These are phyloP conservation scores for Themeda triandra DNA, from an alignment of 176 grass and related monocot species.

Conservation along the genomic window DNA sequence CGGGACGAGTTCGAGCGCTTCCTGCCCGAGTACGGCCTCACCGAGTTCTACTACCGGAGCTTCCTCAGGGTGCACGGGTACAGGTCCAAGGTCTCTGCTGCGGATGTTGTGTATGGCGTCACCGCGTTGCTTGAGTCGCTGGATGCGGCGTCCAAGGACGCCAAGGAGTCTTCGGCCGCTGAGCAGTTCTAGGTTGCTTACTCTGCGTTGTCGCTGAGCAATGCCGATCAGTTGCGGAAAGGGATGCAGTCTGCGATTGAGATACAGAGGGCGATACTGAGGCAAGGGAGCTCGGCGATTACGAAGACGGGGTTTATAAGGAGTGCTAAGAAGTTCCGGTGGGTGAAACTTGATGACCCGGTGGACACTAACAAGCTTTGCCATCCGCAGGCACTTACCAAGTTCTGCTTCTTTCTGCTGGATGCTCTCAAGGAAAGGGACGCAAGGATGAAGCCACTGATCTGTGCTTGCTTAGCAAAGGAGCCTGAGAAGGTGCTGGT, in stretches of 20 bases:
- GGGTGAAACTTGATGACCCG: constrained; percentile 84
- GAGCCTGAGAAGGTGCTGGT: constrained; percentile 65
- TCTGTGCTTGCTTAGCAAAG: constrained; percentile 65
- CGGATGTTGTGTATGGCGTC: constrained; percentile 86
- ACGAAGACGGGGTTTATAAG: constrained; percentile 81
- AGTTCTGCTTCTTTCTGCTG: constrained; percentile 87
- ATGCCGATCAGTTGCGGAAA: constrained; percentile 64
- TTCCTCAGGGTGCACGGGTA: constrained; percentile 85
- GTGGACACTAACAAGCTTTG: constrained; percentile 60
- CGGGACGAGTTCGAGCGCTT: constrained; percentile 78
- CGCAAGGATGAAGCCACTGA: constrained; percentile 75
- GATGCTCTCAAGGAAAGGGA: constrained; percentile 83
- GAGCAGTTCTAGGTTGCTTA: constrained; percentile 85
- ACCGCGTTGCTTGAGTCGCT: constrained; percentile 68
- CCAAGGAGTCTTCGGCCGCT: constrained; percentile 43
- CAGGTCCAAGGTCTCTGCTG: constrained; percentile 75
- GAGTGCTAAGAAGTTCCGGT: constrained; percentile 79
- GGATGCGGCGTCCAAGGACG: neutral
- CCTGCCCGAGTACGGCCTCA: constrained; percentile 86
- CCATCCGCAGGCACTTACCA: constrained; percentile 81
- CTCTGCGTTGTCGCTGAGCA: constrained; percentile 69
- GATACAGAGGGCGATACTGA: constrained; percentile 77
- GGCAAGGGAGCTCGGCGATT: constrained; percentile 82
- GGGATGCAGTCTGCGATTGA: constrained; percentile 84
- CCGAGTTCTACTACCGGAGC: constrained; percentile 80